Evolutionary conservation across 2,329 filamentous ascomycete genomes (phyloP).

Genomic region (Calonectria multiphialidica): DNA sequence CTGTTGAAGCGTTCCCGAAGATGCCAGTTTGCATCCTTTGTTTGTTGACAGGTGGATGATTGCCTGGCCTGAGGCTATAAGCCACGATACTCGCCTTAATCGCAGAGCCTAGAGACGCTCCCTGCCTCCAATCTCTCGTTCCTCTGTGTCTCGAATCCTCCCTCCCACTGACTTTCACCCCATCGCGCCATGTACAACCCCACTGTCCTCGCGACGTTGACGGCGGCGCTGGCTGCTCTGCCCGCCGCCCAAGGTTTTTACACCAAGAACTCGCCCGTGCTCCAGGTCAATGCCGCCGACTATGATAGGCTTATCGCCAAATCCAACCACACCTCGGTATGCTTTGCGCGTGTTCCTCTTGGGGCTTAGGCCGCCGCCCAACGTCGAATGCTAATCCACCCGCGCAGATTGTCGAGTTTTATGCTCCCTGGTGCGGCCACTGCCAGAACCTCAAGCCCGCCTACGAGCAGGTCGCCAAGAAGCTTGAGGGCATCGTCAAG

Average conservation of each 20-base stretch:
- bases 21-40: conserved; percentile 43
- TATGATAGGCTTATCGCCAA: conserved; percentile 87
- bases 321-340: conserved; percentile 92
- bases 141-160: neutral
- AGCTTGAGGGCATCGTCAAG: conserved; percentile 90
- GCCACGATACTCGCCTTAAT: neutral
- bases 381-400: neutral
- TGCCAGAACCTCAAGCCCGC: conserved; percentile 96
- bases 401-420: conserved; percentile 80
- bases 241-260: conserved; percentile 80
- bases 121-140: neutral
- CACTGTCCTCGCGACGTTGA: conserved; percentile 58
- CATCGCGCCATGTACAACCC: conserved; percentile 64
- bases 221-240: conserved; percentile 73
- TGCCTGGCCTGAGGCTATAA: conserved; percentile 23
- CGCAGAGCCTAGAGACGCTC: neutral
- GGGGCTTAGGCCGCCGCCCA: neutral
- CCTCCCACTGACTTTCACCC: conserved; percentile 4
- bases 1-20: conserved; percentile 33
- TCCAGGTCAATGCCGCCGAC: conserved; percentile 83
- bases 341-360: conserved; percentile 43
- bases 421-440: conserved; percentile 97
- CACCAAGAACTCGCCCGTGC: conserved; percentile 85
- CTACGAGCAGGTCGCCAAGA: conserved; percentile 93
- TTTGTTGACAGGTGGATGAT: conserved; percentile 19